Percentiles rank a stretch among this genome's conserved stretches.
phyloP scores from a whole-genome alignment of 2,329 filamentous ascomycete species.

The Hymenoscyphus repandus region DNA sequence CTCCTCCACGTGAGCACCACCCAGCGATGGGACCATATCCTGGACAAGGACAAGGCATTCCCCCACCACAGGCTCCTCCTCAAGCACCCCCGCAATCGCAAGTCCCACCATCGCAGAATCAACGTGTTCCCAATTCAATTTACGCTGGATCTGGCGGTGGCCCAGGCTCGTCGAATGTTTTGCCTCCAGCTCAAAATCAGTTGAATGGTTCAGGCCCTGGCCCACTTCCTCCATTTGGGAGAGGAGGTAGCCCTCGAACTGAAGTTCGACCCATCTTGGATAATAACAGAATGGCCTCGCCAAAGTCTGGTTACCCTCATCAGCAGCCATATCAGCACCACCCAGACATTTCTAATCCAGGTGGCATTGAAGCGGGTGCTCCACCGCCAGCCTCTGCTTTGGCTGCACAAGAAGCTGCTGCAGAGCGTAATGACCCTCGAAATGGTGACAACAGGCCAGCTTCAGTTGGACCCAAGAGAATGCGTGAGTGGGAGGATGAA shows the following conservation, averaged over 20 bases:
- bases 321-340: slow-evolving; percentile 76
- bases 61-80: slow-evolving; percentile 19
- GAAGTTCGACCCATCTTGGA: slow-evolving; percentile 81
- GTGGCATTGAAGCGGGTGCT: slow-evolving; percentile 51
- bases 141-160: slow-evolving; percentile 42
- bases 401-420: slow-evolving; percentile 62
- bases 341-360: slow-evolving; percentile 44
- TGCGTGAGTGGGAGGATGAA: slow-evolving; percentile 91
- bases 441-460: slow-evolving; percentile 59
- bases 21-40: slow-evolving; percentile 16
- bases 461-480: slow-evolving; percentile 76
- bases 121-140: slow-evolving; percentile 55
- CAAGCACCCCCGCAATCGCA: slow-evolving; percentile 31
- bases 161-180: slow-evolving; percentile 33
- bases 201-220: slow-evolving; percentile 28
- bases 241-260: slow-evolving; percentile 71
- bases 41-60: slow-evolving; percentile 45
- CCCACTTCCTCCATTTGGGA: slow-evolving; percentile 64
- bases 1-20: slow-evolving; percentile 40
- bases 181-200: slow-evolving; percentile 37
- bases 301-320: slow-evolving; percentile 78
- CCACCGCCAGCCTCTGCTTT: slow-evolving; percentile 60
- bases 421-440: slow-evolving; percentile 43
- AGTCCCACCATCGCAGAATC: slow-evolving; percentile 38
- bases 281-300: slow-evolving; percentile 82